Evolutionary conservation across 345 rosid species (phyloP), one percentile per base, ranked within the genome.

Genomic region (Durio zibethinus): DNA sequence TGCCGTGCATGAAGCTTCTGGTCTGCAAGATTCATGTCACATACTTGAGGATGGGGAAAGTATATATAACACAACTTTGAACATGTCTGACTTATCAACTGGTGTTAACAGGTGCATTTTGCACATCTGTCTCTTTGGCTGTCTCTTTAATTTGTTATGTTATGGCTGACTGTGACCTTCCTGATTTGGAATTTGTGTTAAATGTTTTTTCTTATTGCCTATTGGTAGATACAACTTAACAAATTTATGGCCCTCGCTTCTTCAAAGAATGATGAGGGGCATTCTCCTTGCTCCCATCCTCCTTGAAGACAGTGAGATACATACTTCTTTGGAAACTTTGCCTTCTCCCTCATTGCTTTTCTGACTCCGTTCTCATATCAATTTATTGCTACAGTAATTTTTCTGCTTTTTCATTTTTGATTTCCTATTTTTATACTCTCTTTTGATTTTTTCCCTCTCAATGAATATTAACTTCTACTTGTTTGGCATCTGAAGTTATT

Each of bases 1-100:
- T 80, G 91, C 97, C 82, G 98, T 96, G 81, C 98, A 96, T 85
- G 98, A 89, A 87, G 88, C 92, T 25, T 96, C 99, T 78, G 95
- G 93, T 50, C 81, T 96, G 81, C 97, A 96, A 81, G 97, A 96
- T 81, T 82, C 93, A 47, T 87, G 98, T 78, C 99, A 93, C 87
- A 93, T 96, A 57, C 97, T 93, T 78, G 99, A 94, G 85, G 97
- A 87, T 82, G 90, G 93, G 52, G 89, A 86, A 79, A 88, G 94
- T 78, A 88, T 96, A 89, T 96, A 92, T 76, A 93, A 93, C 86
- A 96, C 95, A 4, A 93, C 97, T 71, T 80, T 96, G 84, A 96
- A 90, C 88, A 86, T 92, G 97, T 93, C 98, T 50, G 98, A 93
- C 86, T 85, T 93, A 66, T 92, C 98, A 77, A 93, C 98, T 4